Evolutionary conservation across 2,329 filamentous ascomycete species (phyloP), one percentile per base, ranked within the genome.

Genomic region (Aspergillus sp.): DNA sequence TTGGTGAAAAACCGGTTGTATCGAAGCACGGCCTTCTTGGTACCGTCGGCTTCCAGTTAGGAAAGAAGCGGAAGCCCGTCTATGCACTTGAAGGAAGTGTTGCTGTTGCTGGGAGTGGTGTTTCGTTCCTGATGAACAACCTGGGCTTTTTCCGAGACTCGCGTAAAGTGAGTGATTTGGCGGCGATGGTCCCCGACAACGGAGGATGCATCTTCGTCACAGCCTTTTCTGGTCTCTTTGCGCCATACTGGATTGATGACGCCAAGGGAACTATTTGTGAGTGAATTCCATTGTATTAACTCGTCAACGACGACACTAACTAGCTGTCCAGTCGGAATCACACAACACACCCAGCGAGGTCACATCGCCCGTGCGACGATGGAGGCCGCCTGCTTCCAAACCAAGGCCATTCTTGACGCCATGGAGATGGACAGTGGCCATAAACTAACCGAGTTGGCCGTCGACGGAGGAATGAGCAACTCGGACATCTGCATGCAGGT

Each of bases 161-260:
- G 3, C 78, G 83, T 62, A 85, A 88, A 70, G 85, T 90, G 71
- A 85, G 81, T 64, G 84, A 87, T 58, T 75, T 89, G 45, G 87
- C 87, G 6, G 81, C 81, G 44, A 84, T 81, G 1, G 87, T 90
- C 6, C 74, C 82, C 40, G 89, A 96, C 73, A 96, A 89, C 60
- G 92, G 91, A 55, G 92, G 92, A 7, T 88, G 92, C 55, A 85
- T 93, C 17, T 87, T 96, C 67, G 92, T 96, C 59, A 96, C 92
- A 3, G 92, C 92, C 1, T 96, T 96, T 72, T 92, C 89, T 73
- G 92, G 92, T 54, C 82, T 96, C 3, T 96, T 96, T 71, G 92
- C 92, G 1, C 92, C 92, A 0, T 96, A 96, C 75, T 96, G 92
- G 92, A 93, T 96, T 61, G 91, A 96, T 70, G 90, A 96, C 75